Base-by-base conservation (phyloP, 2,329 filamentous ascomycete species). In the Colletotrichum lentis region DNA sequence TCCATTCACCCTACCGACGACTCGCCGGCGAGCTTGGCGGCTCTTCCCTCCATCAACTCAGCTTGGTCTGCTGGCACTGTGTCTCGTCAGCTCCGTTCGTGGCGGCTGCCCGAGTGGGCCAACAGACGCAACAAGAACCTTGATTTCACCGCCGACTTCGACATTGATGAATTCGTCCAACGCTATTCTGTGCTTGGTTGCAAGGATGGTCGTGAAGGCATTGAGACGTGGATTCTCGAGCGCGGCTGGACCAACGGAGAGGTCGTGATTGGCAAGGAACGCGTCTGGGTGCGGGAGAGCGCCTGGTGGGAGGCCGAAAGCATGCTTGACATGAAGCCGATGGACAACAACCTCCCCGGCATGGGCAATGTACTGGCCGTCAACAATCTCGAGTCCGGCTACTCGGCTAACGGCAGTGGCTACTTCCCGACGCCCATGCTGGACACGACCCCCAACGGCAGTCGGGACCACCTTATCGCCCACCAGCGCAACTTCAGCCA, bases 251-350 rank as follows among this genome's bases (percentile, higher is more conserved):
- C 93, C 80, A 99, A 99, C 73, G 96, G 96, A 46, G 96, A 98
- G 80, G 94, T 98, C 2, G 89, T 97, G 5, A 84, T 98, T 39
- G 96, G 96, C 63, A 90, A 89, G 66, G 94, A 98, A 78, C 91
- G 96, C 39, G 89, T 99, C 49, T 99, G 96, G 96, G 94, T 98
- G 83, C 88, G 95, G 57, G 96, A 99, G 79, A 86, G 83, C 65
- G 92, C 94, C 2, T 99, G 96, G 95, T 98, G 95, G 95, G 95
- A 98, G 79, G 95, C 94, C 5, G 96, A 99, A 80, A 92, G 88
- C 69, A 97, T 97, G 91, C 89, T 98, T 35, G 96, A 99, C 75
- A 84, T 96, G 73, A 95, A 96, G 79, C 88, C 90, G 1, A 83
- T 86, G 61, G 86, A 88, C 47, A 78, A 78, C 52, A 70, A 73